Evolutionary conservation across 306 rosid species (phyloP), one percentile per base, ranked within the genome.

Genomic region (Biancaea sappan): DNA sequence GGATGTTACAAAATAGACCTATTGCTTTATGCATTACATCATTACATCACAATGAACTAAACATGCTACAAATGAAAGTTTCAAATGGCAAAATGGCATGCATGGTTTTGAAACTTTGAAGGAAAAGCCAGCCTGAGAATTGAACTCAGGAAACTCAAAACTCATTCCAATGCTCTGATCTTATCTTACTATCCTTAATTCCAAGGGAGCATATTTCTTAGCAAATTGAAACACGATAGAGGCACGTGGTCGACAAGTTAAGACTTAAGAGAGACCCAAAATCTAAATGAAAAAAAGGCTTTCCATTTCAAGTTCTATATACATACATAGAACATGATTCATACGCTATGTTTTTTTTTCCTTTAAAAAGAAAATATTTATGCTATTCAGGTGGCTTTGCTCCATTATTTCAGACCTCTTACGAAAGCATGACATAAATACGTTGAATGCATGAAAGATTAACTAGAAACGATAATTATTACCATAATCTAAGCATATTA

Each of bases 141-240:
- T 37, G 12, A n/a, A n/a, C n/a, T n/a, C n/a, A 37, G 11, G 6
- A 21, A 69, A 14, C 69, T 69, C 60, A 18, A n/a, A n/a, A 71
- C 80, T 77, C 74, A 31, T 66, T 64, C 44, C 83, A 63, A 74
- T n/a, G 37, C 38, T 50, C 35, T 64, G 66, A 54, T 77, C n/a
- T n/a, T 69, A 34, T 2, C 35, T 32, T 37, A 13, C 10, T 37
- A 7, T 37, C 43, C 10, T 2, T 37, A 37, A n/a, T n/a, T 41
- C 16, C 15, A 13, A 41, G 47, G 38, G 12, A 25, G 11, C 44
- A 35, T 0, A 73, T 3, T 0, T 14, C 24, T 59, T 4, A 12
- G 22, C 24, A 59, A 29, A 44, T 48, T 72, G 26, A 66, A 10
- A 37, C 2, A 63, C 51, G n/a, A n/a, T n/a, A 5, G 53, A 13